phyloP scores from a whole-genome alignment of 2,329 filamentous ascomycete genomes.

The Acephala macrosclerotiorum region DNA sequence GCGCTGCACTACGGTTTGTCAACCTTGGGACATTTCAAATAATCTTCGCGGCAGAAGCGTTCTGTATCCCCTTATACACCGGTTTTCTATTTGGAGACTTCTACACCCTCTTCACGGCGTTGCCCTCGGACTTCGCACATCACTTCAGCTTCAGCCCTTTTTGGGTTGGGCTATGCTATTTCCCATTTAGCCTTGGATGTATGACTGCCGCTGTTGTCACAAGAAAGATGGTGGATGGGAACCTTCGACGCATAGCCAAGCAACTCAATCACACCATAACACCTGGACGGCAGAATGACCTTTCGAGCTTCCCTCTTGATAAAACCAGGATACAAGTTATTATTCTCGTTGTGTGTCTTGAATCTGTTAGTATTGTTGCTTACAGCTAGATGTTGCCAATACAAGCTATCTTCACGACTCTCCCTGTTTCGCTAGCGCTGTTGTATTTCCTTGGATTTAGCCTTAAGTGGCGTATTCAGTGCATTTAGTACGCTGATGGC shows the following conservation, averaged over 20 bases:
- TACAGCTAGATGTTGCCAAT: conserved; percentile 60
- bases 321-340: conserved; percentile 57
- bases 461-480: conserved; percentile 60
- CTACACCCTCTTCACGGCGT: background rate
- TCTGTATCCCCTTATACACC: conserved; percentile 57
- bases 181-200: conserved; percentile 26
- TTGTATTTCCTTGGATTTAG: conserved; percentile 55
- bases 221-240: conserved; percentile 62
- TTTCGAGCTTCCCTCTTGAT: conserved; percentile 59
- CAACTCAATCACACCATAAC: conserved; percentile 59
- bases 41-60: conserved; percentile 52
- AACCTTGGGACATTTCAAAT: background rate
- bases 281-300: conserved; percentile 58
- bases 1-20: conserved; percentile 17
- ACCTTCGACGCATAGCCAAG: conserved; percentile 68
- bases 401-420: conserved; percentile 42
- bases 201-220: conserved; percentile 14
- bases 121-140: background rate
- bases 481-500: conserved; percentile 59
- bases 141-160: conserved; percentile 50
- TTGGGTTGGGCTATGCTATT: conserved; percentile 32
- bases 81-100: conserved; percentile 44
- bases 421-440: conserved; percentile 56
- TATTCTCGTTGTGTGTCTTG: conserved; percentile 58
- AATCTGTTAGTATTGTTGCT: conserved; percentile 53